phyloP scores from a whole-genome alignment of 2,329 filamentous ascomycete genomes.

The Aspergillus eucalypticola region DNA sequence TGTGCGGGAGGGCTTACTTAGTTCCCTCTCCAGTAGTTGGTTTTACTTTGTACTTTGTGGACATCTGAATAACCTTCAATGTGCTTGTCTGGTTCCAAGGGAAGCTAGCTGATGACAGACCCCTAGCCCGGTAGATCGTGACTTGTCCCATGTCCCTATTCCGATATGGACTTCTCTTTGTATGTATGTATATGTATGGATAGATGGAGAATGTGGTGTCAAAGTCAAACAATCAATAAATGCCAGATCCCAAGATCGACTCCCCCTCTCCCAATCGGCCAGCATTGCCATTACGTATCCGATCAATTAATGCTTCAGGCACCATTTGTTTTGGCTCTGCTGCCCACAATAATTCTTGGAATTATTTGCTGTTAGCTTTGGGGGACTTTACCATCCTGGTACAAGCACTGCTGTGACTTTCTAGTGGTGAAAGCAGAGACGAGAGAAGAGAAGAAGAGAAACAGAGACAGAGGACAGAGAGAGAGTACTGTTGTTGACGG shows the following conservation, averaged over 20 bases:
- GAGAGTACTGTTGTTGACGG: background rate
- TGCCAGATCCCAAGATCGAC: background rate
- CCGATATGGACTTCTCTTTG: background rate
- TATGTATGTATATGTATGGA: too few species aligned
- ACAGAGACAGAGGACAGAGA: too few species aligned
- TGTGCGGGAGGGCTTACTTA: background rate
- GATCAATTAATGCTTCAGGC: constrained; percentile 17
- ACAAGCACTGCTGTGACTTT: background rate
- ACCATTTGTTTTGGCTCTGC: background rate
- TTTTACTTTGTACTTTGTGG: background rate
- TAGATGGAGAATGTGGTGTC: too few species aligned
- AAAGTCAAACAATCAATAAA: too few species aligned
- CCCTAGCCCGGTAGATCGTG: background rate
- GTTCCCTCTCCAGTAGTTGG: background rate
- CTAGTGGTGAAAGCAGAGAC: too few species aligned
- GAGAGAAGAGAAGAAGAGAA: too few species aligned
- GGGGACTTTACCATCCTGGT: background rate
- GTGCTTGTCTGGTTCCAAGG: background rate
- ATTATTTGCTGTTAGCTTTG: constrained; percentile 4
- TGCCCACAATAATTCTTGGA: constrained; percentile 4
- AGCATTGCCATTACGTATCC: constrained; percentile 18
- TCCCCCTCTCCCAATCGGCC: constrained; percentile 9
- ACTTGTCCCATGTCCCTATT: background rate
- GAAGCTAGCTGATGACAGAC: background rate
- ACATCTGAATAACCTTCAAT: constrained; percentile 7